Evolutionary conservation across 2,329 filamentous ascomycete genomes (phyloP).

Genomic region (Colletotrichum siamense): DNA sequence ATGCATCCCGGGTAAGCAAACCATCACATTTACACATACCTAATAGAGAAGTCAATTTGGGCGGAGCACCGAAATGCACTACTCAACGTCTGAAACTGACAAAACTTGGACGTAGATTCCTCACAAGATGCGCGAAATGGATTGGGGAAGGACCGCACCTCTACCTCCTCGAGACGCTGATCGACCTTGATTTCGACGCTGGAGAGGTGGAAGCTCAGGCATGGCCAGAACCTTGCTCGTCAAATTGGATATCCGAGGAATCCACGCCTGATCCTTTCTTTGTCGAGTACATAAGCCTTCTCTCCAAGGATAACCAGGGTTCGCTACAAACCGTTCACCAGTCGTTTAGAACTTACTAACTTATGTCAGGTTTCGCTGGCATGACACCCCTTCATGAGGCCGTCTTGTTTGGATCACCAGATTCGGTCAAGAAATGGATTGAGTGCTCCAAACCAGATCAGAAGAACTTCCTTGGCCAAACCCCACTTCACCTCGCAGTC

Average conservation of each 20-base stretch:
- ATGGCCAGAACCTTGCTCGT: not conserved
- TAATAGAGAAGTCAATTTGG: no score
- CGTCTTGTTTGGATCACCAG: not conserved
- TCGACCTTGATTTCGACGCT: not conserved
- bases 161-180: rapidly evolving
- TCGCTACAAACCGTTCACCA: not conserved
- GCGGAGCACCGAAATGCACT: no score
- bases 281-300: not conserved
- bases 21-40: no score
- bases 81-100: no score
- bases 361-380: not conserved
- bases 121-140: not conserved
- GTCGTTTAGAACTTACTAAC: no score
- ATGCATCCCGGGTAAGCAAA: not conserved
- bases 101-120: no score
- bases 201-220: not conserved
- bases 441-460: rapidly evolving
- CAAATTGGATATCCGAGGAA: not conserved
- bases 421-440: rapidly evolving
- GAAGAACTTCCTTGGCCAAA: not conserved
- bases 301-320: not conserved
- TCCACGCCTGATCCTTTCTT: not conserved
- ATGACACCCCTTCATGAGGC: not conserved
- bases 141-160: not conserved
- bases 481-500: not conserved